Conservation (phyloP, 495 filamentous ascomycete genomes). For the Neurospora sp. region DNA sequence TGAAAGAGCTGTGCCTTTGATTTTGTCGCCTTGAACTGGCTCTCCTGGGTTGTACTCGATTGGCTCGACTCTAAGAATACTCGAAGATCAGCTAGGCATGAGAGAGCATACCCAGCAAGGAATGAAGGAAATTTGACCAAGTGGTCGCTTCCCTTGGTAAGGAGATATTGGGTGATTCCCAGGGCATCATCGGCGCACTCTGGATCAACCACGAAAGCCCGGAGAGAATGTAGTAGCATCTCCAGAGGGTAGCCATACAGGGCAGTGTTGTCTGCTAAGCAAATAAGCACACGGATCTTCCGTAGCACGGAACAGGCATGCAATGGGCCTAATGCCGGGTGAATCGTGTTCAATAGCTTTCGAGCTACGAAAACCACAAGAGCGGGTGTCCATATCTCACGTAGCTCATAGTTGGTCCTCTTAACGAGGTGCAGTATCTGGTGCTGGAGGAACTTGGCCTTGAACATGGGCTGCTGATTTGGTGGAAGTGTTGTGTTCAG, state of each 20-base stretch:
- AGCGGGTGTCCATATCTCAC: conserved; percentile 65
- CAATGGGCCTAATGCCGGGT: conserved; percentile 79
- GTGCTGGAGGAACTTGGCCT: conserved; percentile 58
- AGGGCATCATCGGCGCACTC: conserved; percentile 90
- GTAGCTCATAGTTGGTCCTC: conserved; percentile 51
- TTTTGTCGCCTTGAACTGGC: conserved; percentile 59
- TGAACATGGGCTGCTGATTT: conserved; percentile 81
- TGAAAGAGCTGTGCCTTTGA: conserved; percentile 58
- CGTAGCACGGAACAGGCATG: conserved; percentile 79
- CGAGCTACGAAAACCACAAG: conserved; percentile 68
- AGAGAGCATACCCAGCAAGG: conserved; percentile 64
- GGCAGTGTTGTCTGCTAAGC: conserved; percentile 60
- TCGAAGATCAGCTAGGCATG: conserved; percentile 62
- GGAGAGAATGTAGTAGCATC: conserved; percentile 75
- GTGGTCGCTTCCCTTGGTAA: conserved; percentile 57
- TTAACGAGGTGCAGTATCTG: conserved; percentile 69
- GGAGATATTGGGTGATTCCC: conserved; percentile 76
- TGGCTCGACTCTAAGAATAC: conserved; percentile 59
- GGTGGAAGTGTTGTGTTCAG: conserved; percentile 52
- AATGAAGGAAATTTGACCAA: conserved; percentile 59
- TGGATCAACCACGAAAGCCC: conserved; percentile 66
- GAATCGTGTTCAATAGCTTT: conserved; percentile 66
- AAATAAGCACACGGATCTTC: conserved; percentile 73
- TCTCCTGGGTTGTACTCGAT: conserved; percentile 64
- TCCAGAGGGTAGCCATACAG: conserved; percentile 77